A percentile compares a stretch with the other conserved stretches of the same genome.
phyloP scores from a whole-genome alignment of 1,139 yeast species.

The Waltiozyma sp. region DNA sequence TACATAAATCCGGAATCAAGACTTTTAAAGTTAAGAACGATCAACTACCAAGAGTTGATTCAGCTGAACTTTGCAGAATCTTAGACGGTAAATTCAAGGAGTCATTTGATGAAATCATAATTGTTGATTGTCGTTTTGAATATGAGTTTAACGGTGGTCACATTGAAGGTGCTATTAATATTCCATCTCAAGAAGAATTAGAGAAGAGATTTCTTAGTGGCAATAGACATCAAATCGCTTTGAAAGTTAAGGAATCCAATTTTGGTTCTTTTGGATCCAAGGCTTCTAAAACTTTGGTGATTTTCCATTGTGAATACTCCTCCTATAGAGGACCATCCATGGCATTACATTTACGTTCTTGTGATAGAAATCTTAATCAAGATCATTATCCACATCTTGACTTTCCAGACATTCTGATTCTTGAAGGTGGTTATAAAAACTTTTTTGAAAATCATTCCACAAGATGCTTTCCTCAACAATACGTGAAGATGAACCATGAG shows the following conservation, averaged over 20 bases:
- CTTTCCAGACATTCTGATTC: conserved; percentile 79
- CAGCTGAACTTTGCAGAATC: conserved; percentile 51
- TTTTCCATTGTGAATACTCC: conserved; percentile 93
- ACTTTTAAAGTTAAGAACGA: conserved; percentile 43
- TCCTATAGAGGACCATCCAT: conserved; percentile 86
- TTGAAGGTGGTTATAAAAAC: conserved; percentile 84
- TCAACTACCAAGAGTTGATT: conserved; percentile 64
- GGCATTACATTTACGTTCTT: conserved; percentile 76
- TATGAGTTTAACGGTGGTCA: conserved; percentile 94
- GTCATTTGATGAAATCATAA: conserved; percentile 46
- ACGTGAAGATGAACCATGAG: conserved; percentile 80
- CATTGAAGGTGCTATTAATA: conserved; percentile 69
- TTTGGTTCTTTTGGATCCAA: conserved; percentile 47
- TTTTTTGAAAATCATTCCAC: conserved; percentile 48
- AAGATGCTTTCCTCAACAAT: conserved; percentile 64
- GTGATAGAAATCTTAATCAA: conserved; percentile 67
- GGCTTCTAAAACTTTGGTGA: conserved; percentile 34
- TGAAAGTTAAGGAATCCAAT: neutral
- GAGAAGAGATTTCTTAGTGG: conserved; percentile 36
- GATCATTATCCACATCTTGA: conserved; percentile 68
- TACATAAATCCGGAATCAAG: conserved; percentile 32
- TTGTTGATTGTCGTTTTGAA: conserved; percentile 85
- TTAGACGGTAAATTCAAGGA: conserved; percentile 44
- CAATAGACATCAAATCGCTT: neutral
- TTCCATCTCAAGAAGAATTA: conserved; percentile 58